Base-by-base conservation (phyloP, 371 early-diverging fungal species). In the Ordospora colligata region DNA sequence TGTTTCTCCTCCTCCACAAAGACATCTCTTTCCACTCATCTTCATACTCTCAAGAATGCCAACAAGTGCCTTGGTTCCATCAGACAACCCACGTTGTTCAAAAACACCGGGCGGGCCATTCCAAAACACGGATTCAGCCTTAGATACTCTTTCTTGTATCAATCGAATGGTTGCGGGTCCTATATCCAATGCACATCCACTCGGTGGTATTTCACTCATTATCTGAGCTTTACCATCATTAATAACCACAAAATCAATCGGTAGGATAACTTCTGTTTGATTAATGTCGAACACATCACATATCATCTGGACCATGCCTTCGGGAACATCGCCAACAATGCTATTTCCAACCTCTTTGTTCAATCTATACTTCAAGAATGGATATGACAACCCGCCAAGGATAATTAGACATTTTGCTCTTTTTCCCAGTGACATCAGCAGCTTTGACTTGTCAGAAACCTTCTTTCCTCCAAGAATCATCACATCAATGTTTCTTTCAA, bases 401-500 rank as follows among this genome's bases (percentile, higher is more conserved):
- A 97, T 89, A 79, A 95, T 93, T 44, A 84, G 23, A 8, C 67
- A 44, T 69, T 81, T 68, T 73, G 91, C 90, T 88, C 91, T 90
- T 52, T 44, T n/a, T 86, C 93, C 93, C 22, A 82, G 64, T 37
- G 69, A 66, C 75, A 94, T 89, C 80, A 97, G 94, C 79, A 97
- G 88, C 87, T 90, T 89, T 84, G 95, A 94, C 89, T 97, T 97
- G 86, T 97, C 97, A 45, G 92, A 90, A 42, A 96, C 92, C 88
- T 96, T 97, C 86, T 95, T 94, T 73, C 95, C 97, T 72, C 97
- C 98, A 64, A 97, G 87, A 72, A 97, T 96, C 58, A 95, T 93
- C 75, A 96, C 85, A 89, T 95, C 95, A 44, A 96, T 63, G 14
- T 53, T 62, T 46, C 78, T 74, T 22, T 69, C 23, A 14, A 62